phyloP scores from a whole-genome alignment of 2,329 filamentous ascomycete species.

The Aspergillus clavatus region DNA sequence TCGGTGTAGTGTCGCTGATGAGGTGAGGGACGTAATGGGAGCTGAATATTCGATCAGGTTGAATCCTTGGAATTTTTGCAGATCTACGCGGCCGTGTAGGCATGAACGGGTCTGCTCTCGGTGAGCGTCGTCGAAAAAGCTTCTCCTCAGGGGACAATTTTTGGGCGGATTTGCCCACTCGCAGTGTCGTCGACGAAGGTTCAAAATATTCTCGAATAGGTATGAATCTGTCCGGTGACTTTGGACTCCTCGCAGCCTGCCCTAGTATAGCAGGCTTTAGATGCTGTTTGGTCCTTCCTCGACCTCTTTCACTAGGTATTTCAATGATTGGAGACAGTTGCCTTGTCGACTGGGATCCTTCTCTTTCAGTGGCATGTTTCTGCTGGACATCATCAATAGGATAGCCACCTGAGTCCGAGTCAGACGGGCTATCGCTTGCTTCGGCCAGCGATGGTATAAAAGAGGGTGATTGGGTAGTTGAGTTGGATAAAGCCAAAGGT shows the following conservation, averaged over 20 bases:
- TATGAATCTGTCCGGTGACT: conserved; percentile 57
- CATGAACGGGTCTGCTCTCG: conserved; percentile 51
- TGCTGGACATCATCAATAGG: neutral
- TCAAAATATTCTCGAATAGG: conserved; percentile 42
- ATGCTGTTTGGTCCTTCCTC: conserved; percentile 14
- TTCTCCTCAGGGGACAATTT: conserved; percentile 46
- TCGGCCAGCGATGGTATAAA: neutral
- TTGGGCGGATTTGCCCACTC: conserved; percentile 46
- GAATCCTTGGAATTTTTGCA: conserved; percentile 10
- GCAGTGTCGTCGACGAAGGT: conserved; percentile 47
- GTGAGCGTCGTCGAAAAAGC: conserved; percentile 40
- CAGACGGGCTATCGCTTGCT: neutral
- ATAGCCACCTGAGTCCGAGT: neutral
- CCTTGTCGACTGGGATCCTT: neutral
- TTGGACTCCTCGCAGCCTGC: conserved; percentile 16
- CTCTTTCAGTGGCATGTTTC: neutral
- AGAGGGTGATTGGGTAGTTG: neutral
- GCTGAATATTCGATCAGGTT: conserved; percentile 13
- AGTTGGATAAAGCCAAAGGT: neutral
- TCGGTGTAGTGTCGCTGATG: conserved; percentile 23
- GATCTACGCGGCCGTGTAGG: conserved; percentile 31
- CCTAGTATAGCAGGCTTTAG: conserved; percentile 8
- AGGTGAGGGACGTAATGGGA: conserved; percentile 33
- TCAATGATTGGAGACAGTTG: neutral
- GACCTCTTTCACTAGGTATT: conserved; percentile 10